phyloP scores from a whole-genome alignment of 331 rosid genomes.

The Malus hybrid region DNA sequence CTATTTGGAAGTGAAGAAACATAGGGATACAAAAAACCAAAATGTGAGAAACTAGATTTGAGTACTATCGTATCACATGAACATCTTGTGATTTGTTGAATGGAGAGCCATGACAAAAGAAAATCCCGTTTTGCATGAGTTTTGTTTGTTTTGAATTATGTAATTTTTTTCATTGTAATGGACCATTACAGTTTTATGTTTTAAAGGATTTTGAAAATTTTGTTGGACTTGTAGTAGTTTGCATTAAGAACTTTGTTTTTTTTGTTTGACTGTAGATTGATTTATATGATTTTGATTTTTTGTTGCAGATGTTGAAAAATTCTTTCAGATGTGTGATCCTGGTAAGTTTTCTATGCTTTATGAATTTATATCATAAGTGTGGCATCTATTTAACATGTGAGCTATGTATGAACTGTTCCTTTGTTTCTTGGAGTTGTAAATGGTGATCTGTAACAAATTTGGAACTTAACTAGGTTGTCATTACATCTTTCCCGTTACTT shows the following conservation, averaged over 20 bases:
- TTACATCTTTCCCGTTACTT: not conserved
- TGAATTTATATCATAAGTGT: not conserved
- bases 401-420: not conserved
- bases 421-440: not conserved
- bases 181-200: not conserved
- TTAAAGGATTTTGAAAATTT: not conserved
- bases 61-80: not conserved
- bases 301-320: conserved; percentile 63
- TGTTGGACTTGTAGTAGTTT: not conserved
- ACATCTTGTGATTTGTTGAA: not conserved
- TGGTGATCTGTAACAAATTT: not conserved
- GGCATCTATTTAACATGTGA: not conserved
- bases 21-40: not conserved
- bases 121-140: not conserved
- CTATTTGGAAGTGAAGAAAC: not conserved
- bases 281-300: too few species aligned
- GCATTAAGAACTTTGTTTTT: not conserved
- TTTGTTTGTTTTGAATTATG: not conserved
- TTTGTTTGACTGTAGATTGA: too few species aligned
- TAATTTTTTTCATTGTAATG: not conserved
- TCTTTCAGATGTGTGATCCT: conserved; percentile 81
- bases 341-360: conserved; percentile 33
- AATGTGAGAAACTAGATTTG: not conserved
- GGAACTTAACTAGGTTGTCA: not conserved
- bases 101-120: not conserved